Base-by-base conservation (phyloP, 2,329 filamentous ascomycete species). In the Sporothrix brasiliensis region DNA sequence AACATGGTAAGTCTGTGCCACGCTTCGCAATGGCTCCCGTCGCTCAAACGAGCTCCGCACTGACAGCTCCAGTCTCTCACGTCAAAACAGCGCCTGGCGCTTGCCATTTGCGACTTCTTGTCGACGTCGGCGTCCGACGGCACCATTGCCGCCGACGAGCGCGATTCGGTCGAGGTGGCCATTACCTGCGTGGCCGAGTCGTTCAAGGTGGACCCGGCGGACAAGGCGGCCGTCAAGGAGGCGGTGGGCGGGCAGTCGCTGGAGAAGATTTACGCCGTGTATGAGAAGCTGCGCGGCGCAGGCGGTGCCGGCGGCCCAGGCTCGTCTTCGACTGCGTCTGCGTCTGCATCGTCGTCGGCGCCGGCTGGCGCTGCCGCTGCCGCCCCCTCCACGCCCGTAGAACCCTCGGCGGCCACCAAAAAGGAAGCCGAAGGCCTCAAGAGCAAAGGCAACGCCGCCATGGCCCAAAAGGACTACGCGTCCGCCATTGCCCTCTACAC, bases 41-140 rank as follows among this genome's bases (percentile, higher is more conserved):
- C n/a, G n/a, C n/a, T n/a, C n/a, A n/a, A n/a, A n/a, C n/a, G n/a
- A n/a, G 34, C 34, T 9, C 34, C 34, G 27, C 34, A 34, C 19
- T 34, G 27, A 52, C 9, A 14, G 68, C 83, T 21, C 24, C 27
- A 30, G 24, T 44, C 83, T 72, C 81, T 83, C 56, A 83, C 84
- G 68, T 83, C 86, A 71, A 87, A 88, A 80, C 88, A 99, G 88
- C 93, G 94, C 83, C 91, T 99, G 74, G 95, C 95, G 80, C 92
- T 99, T 79, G 93, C 95, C 76, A 94, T 99, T 81, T 93, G 97
- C 84, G 93, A 98, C 83, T 99, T 97, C 85, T 91, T 99, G 73
- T 87, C 87, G 76, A 89, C 88, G 72, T 97, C 93, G 60, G 84
- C 93, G 76, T 91, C 89, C 73, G 95, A 99, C 80, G 95, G 95